A percentile compares a stretch with the other conserved stretches of the same genome.
phyloP scores from a whole-genome alignment of 2,329 filamentous ascomycete species.

The Cadophora luteo-olivacea region DNA sequence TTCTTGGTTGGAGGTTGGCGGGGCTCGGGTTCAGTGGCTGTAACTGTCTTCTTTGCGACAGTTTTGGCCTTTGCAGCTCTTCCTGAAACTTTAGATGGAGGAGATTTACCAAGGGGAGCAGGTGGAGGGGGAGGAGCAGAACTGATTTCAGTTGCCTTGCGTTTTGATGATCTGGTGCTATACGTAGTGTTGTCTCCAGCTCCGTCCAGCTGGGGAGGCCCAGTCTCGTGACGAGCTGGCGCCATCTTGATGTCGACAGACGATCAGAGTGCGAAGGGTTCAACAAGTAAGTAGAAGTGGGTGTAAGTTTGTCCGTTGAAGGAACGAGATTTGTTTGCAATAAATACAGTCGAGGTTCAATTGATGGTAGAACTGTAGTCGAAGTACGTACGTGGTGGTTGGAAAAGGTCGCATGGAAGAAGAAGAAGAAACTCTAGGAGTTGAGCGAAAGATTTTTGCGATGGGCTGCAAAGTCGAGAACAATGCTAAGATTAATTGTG shows the following conservation, averaged over 20 bases:
- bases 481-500: background rate
- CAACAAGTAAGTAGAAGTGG: constrained; percentile 6
- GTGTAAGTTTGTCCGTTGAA: background rate
- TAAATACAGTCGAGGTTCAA: constrained; percentile 9
- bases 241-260: constrained; percentile 28
- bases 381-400: constrained; percentile 15
- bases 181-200: constrained; percentile 28
- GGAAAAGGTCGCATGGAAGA: constrained; percentile 19
- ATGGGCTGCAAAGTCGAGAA: constrained; percentile 2
- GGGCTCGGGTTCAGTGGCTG: constrained; percentile 32
- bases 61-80: constrained; percentile 22
- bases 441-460: constrained; percentile 13
- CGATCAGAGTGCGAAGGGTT: constrained; percentile 7
- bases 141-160: constrained; percentile 36
- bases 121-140: constrained; percentile 13
- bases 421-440: constrained; percentile 6
- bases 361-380: constrained; percentile 9
- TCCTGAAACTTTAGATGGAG: constrained; percentile 26
- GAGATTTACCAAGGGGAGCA: constrained; percentile 15
- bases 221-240: constrained; percentile 37
- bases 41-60: constrained; percentile 29
- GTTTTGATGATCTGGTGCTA: constrained; percentile 36
- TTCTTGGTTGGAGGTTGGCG: constrained; percentile 33
- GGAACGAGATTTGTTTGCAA: constrained; percentile 15
- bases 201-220: constrained; percentile 21